Evolutionary conservation across 371 early-diverging fungal genomes (phyloP).

Genomic region (Syncephalastrum racemosum): DNA sequence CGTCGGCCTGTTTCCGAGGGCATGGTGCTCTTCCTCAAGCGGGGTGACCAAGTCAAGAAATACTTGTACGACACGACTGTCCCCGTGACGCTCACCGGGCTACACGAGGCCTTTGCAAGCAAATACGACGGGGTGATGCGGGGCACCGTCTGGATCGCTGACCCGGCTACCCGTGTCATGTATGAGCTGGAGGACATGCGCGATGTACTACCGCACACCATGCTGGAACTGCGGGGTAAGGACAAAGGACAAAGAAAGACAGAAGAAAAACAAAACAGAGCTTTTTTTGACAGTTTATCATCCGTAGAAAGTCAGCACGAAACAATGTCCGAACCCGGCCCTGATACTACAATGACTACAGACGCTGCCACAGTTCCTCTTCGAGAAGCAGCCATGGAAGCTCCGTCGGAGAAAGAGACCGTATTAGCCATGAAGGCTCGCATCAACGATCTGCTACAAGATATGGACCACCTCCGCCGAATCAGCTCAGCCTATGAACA

Average conservation of each 20-base stretch:
- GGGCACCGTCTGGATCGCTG: conserved; percentile 38
- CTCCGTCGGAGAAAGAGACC: not conserved
- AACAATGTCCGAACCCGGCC: too few species aligned
- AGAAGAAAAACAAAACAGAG: not conserved
- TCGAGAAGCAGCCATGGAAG: not conserved
- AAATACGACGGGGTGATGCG: conserved; percentile 34
- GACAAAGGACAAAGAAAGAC: not conserved
- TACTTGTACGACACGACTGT: conserved; percentile 21
- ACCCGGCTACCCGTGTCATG: conserved; percentile 45
- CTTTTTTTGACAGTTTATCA: too few species aligned
- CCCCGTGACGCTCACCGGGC: conserved; percentile 30
- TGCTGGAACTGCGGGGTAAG: conserved; percentile 4
- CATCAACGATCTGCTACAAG: conserved; percentile 46
- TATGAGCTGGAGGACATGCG: conserved; percentile 64
- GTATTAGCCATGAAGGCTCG: conserved; percentile 18
- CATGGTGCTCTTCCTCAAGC: conserved; percentile 49
- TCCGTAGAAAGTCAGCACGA: too few species aligned
- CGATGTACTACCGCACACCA: conserved; percentile 42
- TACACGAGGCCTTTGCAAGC: conserved; percentile 50
- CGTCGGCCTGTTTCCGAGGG: conserved; percentile 1
- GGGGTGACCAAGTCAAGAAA: conserved; percentile 51
- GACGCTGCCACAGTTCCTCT: too few species aligned
- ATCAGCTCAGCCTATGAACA: conserved; percentile 2
- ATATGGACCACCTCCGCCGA: conserved; percentile 54
- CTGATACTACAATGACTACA: too few species aligned